A percentile compares a stretch with the other conserved stretches of the same genome.
These are phyloP conservation scores for Kazachstania taianensis DNA, from an alignment of 805 yeast genomes.

Conservation along the genomic window DNA sequence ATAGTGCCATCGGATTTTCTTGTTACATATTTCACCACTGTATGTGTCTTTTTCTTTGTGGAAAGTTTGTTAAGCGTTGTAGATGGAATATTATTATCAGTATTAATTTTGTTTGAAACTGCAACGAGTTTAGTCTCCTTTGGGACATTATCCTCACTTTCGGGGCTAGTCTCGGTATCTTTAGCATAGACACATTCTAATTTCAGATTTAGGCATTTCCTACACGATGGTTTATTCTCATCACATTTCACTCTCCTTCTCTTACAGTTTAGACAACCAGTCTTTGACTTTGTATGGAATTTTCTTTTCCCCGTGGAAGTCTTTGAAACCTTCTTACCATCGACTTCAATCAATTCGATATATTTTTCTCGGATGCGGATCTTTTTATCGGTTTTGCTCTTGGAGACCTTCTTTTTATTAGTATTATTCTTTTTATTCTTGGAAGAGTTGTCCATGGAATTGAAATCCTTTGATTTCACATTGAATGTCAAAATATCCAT, in stretches of 20 bases:
- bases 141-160: no score
- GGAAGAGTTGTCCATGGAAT: background rate
- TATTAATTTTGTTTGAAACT: background rate
- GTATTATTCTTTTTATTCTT: background rate
- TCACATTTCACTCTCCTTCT: conserved; percentile 88
- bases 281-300: conserved; percentile 80
- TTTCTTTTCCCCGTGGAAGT: conserved; percentile 64
- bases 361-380: conserved; percentile 16
- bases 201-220: conserved; percentile 70
- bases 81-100: background rate
- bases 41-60: no score
- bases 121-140: no score
- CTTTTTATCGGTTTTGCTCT: background rate
- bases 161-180: background rate
- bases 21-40: no score
- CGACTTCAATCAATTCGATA: conserved; percentile 30
- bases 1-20: no score
- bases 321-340: conserved; percentile 32
- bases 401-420: background rate
- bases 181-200: conserved; percentile 60
- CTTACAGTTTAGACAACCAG: conserved; percentile 86
- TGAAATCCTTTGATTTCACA: background rate
- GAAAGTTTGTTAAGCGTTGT: no score
- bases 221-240: conserved; percentile 70
- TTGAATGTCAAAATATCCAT: background rate